Evolutionary conservation across 345 rosid genomes (phyloP).

Genomic region (Corchorus olitorius): DNA sequence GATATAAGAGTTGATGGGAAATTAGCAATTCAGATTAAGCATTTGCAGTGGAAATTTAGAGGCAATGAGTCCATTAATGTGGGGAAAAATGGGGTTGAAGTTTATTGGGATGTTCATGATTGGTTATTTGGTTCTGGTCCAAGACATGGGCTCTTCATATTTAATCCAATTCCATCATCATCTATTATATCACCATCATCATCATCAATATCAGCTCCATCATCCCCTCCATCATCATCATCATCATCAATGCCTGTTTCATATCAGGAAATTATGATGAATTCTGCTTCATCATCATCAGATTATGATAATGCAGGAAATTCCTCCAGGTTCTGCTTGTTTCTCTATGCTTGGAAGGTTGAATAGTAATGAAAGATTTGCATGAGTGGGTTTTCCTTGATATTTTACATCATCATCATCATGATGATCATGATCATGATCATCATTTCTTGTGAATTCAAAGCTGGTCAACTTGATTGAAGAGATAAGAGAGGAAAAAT

Average conservation of each 20-base stretch:
- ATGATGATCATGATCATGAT: constrained; percentile 1
- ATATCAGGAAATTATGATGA: constrained; percentile 17
- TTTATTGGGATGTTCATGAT: constrained; percentile 63
- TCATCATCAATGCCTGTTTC: not conserved
- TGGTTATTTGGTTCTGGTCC: constrained; percentile 58
- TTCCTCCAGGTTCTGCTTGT: constrained; percentile 50
- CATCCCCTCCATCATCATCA: constrained; percentile 16
- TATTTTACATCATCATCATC: constrained; percentile 1
- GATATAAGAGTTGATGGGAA: constrained; percentile 55
- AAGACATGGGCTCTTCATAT: constrained; percentile 53
- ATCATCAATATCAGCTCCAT: constrained; percentile 23
- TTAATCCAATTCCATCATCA: constrained; percentile 39
- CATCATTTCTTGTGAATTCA: constrained; percentile 1
- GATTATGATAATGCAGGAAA: constrained; percentile 27
- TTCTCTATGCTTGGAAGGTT: constrained; percentile 53
- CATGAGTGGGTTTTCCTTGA: not conserved
- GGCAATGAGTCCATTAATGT: constrained; percentile 46
- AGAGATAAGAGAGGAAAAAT: not conserved
- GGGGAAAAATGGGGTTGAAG: constrained; percentile 38
- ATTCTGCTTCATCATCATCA: constrained; percentile 20
- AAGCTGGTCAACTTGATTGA: not conserved
- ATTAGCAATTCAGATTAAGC: constrained; percentile 42
- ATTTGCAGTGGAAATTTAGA: constrained; percentile 64
- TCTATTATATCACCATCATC: not conserved
- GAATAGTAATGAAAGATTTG: constrained; percentile 25